Evolutionary conservation across 768 basidiomycete genomes (phyloP).

Genomic region (Cytidiella melzeri): DNA sequence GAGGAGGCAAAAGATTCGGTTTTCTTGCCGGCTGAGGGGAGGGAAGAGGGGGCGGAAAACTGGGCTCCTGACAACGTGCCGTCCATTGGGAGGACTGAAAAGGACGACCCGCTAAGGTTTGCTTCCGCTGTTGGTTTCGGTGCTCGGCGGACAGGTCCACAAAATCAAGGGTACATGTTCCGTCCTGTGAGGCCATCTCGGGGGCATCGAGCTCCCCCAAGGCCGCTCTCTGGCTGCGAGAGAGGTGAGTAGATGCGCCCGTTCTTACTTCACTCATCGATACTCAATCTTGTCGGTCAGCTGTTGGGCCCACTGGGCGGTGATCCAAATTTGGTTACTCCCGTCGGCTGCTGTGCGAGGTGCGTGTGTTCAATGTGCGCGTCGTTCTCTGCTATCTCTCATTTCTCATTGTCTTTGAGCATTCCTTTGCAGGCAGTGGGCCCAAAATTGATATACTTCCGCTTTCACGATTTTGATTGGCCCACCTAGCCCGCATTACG

Average conservation of each 20-base stretch:
- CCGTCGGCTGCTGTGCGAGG: not conserved
- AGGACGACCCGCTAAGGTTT: conserved; percentile 27
- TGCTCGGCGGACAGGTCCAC: conserved; percentile 16
- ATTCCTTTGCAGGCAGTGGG: too few relatives aligned
- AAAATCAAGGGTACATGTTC: conserved; percentile 18
- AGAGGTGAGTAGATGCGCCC: not conserved
- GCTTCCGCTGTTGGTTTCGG: conserved; percentile 26
- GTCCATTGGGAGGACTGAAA: conserved; percentile 13
- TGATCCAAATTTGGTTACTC: conserved; percentile 5
- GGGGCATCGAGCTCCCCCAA: conserved; percentile 13
- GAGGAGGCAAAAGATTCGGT: conserved; percentile 6
- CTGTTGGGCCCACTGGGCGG: conserved; percentile 7
- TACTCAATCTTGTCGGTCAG: not conserved
- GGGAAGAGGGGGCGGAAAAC: conserved; percentile 11
- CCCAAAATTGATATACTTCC: too few relatives aligned
- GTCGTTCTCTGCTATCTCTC: conserved; percentile 1
- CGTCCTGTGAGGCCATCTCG: conserved; percentile 7
- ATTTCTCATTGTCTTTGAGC: too few relatives aligned
- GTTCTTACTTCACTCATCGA: not conserved
- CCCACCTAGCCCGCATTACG: too few relatives aligned
- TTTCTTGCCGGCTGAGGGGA: conserved; percentile 13
- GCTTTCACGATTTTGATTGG: too few relatives aligned
- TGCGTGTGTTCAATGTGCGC: conserved; percentile 3
- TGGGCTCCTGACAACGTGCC: conserved; percentile 13
- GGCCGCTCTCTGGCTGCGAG: not conserved